A percentile compares a stretch with the other conserved stretches of the same genome.
These are phyloP conservation scores for Whalleya microplaca DNA, from an alignment of 2,329 filamentous ascomycete species.

Conservation along the genomic window DNA sequence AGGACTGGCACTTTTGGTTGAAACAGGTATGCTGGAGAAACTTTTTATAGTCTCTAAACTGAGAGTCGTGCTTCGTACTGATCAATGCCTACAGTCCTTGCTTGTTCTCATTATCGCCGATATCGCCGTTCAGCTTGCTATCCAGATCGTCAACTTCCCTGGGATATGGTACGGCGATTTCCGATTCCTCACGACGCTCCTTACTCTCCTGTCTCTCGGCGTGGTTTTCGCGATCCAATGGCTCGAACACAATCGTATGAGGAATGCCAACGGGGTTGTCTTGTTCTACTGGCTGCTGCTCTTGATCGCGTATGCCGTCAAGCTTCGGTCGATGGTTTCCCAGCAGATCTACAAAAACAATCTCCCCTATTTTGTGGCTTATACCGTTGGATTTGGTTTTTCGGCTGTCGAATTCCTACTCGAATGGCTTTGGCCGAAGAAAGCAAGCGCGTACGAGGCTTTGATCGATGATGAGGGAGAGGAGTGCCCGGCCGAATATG, in stretches of 20 bases:
- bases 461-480: slow-evolving; percentile 58
- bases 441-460: slow-evolving; percentile 62
- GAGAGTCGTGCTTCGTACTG: slow-evolving; percentile 4
- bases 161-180: slow-evolving; percentile 79
- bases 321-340: slow-evolving; percentile 82
- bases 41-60: neutral
- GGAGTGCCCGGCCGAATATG: slow-evolving; percentile 81
- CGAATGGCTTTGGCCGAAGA: slow-evolving; percentile 88
- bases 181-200: slow-evolving; percentile 78
- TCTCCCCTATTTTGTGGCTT: slow-evolving; percentile 76
- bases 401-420: slow-evolving; percentile 72
- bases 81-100: slow-evolving; percentile 22
- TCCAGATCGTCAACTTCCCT: slow-evolving; percentile 74
- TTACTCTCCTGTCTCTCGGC: slow-evolving; percentile 71
- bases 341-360: slow-evolving; percentile 71
- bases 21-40: slow-evolving; percentile 71
- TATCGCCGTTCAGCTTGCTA: slow-evolving; percentile 70
- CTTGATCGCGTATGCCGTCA: slow-evolving; percentile 76
- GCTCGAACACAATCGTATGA: slow-evolving; percentile 79
- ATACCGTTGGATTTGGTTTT: slow-evolving; percentile 72
- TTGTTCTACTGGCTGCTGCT: slow-evolving; percentile 93
- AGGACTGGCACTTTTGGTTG: slow-evolving; percentile 90
- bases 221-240: slow-evolving; percentile 83
- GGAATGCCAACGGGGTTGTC: slow-evolving; percentile 84
- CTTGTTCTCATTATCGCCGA: slow-evolving; percentile 65